Evolutionary conservation across 352 stramenopile genomes (phyloP), one percentile per base, ranked within the genome.

Genomic region (Nothophytophthora sp.): DNA sequence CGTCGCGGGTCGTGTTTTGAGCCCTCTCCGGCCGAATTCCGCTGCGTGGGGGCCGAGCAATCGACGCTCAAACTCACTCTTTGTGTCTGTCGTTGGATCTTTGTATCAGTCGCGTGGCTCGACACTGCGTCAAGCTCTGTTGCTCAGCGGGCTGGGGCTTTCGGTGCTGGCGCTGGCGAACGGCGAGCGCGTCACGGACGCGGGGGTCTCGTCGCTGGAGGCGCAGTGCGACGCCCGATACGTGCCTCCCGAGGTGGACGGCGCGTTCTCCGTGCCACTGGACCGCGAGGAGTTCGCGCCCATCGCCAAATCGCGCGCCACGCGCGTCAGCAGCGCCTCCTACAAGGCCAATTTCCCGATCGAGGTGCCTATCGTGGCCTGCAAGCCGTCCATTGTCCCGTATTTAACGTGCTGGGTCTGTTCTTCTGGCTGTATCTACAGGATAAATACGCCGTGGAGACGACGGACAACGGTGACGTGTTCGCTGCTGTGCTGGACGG

Each of bases 401-500:
- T n/a, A n/a, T n/a, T n/a, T n/a, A n/a, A n/a, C n/a, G n/a, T n/a
- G n/a, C n/a, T n/a, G n/a, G n/a, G n/a, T n/a, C n/a, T n/a, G 24
- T 24, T 29, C 10, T 39, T 39, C 22, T 40, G 18, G 15, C 19
- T 37, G 27, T 8, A 11, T 27, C 19, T 25, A 25, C 45, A 96
- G 64, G 92, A 98, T 68, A 81, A 92, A 50, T 91, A 83, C 50
- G 70, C 86, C 41, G 79, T 96, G 39, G 73, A 92, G 36, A 60
- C 76, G 9, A 73, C 74, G 22, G 44, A 62, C 12, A 74, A 77
- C 18, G 88, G 91, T 35, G 84, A 93, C 52, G 77, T 97, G 33
- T 96, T 93, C 45, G 86, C 83, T 15, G 73, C 75, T 18, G 92
- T 96, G 22, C 80, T 96, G 40, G 92, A 98, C 59, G 92, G 92